Evolutionary conservation across 805 yeast species (phyloP).

Genomic region (Maudiozyma barnettii): DNA sequence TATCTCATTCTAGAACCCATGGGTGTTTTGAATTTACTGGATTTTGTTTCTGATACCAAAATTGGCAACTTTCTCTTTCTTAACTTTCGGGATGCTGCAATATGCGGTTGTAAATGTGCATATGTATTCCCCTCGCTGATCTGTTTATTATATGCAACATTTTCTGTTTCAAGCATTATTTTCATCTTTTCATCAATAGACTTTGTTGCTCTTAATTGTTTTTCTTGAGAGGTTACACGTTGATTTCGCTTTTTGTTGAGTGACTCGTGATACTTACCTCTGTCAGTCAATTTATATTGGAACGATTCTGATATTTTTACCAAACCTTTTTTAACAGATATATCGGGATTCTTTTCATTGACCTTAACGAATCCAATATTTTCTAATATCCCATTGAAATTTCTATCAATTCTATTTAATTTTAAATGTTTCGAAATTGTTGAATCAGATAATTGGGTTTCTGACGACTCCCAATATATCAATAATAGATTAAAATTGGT

Average conservation of each 20-base stretch:
- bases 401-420: slow-evolving; percentile 24
- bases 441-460: slow-evolving; percentile 13
- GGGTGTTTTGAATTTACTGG: slow-evolving; percentile 23
- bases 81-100: slow-evolving; percentile 23
- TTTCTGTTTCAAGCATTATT: slow-evolving; percentile 20
- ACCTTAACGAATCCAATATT: slow-evolving; percentile 25
- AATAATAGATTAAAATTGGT: slow-evolving; percentile 28
- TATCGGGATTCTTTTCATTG: slow-evolving; percentile 24
- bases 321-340: slow-evolving; percentile 24
- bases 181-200: slow-evolving; percentile 24
- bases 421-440: slow-evolving; percentile 16
- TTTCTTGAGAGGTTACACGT: slow-evolving; percentile 9
- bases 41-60: slow-evolving; percentile 20
- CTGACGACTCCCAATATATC: slow-evolving; percentile 35
- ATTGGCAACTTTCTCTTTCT: slow-evolving; percentile 26
- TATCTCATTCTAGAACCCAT: slow-evolving; percentile 7
- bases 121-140: slow-evolving; percentile 19
- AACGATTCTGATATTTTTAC: slow-evolving; percentile 18
- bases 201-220: slow-evolving; percentile 6
- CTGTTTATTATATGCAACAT: slow-evolving; percentile 8
- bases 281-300: slow-evolving; percentile 25
- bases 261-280: slow-evolving; percentile 25
- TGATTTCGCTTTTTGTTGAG: slow-evolving; percentile 11
- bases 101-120: slow-evolving; percentile 22
- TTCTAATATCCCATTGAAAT: slow-evolving; percentile 21